phyloP scores from a whole-genome alignment of 176 grass and related monocot genomes.

The Bolboschoenus planiculmis region DNA sequence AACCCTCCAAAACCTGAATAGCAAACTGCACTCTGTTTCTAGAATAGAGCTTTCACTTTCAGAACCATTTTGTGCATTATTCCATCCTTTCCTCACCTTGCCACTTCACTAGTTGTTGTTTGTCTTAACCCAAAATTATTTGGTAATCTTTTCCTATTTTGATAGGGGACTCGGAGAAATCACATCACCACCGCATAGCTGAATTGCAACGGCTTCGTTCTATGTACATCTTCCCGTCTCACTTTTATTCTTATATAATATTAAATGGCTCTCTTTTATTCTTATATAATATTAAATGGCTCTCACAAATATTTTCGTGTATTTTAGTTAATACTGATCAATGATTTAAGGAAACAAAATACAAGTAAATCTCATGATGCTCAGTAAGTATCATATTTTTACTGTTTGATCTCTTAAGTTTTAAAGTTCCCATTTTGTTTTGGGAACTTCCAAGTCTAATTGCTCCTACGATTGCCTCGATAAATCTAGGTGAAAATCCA shows the following conservation, averaged over 20 bases:
- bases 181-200: conserved; percentile 78
- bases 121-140: conserved; percentile 26
- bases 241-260: background rate
- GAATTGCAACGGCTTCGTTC: conserved; percentile 88
- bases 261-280: background rate
- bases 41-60: background rate
- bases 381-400: background rate
- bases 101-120: background rate
- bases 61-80: background rate
- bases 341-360: background rate
- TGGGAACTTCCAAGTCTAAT: background rate
- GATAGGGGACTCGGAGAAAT: conserved; percentile 94
- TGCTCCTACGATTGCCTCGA: background rate
- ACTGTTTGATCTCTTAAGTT: background rate
- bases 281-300: background rate
- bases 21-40: background rate
- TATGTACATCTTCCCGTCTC: conserved; percentile 39
- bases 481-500: background rate
- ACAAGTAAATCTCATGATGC: background rate
- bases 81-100: background rate
- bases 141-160: conserved; percentile 12
- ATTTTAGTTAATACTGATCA: background rate
- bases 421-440: background rate
- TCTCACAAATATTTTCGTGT: background rate
- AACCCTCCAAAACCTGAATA: background rate